phyloP scores from a whole-genome alignment of 2,329 filamentous ascomycete species.

The Diaporthe citriasiana region DNA sequence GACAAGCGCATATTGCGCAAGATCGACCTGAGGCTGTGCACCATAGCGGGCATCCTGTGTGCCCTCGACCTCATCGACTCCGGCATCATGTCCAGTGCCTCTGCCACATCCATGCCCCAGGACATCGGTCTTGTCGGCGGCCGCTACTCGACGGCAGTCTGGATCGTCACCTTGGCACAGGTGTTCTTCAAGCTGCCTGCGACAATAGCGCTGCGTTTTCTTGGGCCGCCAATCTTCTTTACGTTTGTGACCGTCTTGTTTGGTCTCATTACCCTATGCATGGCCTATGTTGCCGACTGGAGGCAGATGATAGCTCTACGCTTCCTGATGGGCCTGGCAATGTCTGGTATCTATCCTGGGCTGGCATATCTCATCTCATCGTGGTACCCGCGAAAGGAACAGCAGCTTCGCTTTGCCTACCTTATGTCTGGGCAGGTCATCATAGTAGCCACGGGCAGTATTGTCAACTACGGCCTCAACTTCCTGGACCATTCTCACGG shows the following conservation, averaged over 20 bases:
- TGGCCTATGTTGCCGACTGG: conserved; percentile 77
- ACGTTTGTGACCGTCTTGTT: conserved; percentile 71
- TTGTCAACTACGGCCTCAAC: conserved; percentile 79
- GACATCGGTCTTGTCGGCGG: conserved; percentile 76
- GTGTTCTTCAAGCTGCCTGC: conserved; percentile 78
- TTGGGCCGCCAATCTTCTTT: conserved; percentile 76
- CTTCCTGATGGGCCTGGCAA: conserved; percentile 75
- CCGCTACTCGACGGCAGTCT: conserved; percentile 78
- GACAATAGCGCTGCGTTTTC: conserved; percentile 74
- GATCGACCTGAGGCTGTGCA: conserved; percentile 77
- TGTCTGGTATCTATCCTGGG: conserved; percentile 68
- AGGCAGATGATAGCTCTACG: conserved; percentile 77
- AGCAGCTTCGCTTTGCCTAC: conserved; percentile 76
- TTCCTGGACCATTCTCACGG: conserved; percentile 68
- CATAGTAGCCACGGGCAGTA: conserved; percentile 74
- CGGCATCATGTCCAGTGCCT: conserved; percentile 77
- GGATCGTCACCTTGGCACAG: conserved; percentile 79
- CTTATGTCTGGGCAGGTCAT: conserved; percentile 75
- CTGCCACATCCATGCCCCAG: conserved; percentile 76
- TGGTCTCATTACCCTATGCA: conserved; percentile 76
- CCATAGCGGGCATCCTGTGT: conserved; percentile 79
- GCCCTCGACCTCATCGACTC: conserved; percentile 76
- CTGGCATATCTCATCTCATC: conserved; percentile 65
- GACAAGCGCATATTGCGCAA: conserved; percentile 69
- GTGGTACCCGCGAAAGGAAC: conserved; percentile 71